Evolutionary conservation across 139 green algal species (phyloP).

Genomic region (Tetradesmus obliquus): DNA sequence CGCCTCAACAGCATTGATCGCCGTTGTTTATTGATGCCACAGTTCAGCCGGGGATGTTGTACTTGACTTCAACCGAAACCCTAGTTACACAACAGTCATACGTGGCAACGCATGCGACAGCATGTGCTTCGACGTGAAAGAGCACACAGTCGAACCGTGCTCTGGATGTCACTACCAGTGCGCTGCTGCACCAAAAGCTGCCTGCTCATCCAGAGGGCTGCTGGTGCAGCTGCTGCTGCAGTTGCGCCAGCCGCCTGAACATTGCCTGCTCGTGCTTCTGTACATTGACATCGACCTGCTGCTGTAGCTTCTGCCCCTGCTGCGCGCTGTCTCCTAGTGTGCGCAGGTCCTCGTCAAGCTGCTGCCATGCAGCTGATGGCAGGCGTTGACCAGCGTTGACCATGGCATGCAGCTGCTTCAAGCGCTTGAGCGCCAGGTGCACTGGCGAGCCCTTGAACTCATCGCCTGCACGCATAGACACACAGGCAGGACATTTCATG

Average conservation of each 20-base stretch:
- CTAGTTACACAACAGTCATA: background rate
- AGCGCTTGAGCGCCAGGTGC: background rate
- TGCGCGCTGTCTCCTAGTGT: background rate
- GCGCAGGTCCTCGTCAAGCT: conserved; percentile 32
- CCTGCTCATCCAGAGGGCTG: background rate
- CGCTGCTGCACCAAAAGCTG: no score
- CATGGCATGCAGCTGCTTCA: conserved; percentile 24
- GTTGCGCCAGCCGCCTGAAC: conserved; percentile 30
- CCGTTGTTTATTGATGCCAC: no score
- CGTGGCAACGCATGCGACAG: background rate
- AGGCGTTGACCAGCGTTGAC: background rate
- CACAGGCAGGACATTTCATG: background rate
- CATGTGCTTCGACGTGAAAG: background rate
- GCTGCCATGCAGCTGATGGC: conserved; percentile 11
- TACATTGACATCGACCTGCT: conserved; percentile 43
- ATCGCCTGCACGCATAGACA: conserved; percentile 5
- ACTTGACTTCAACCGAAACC: background rate
- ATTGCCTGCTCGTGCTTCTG: conserved; percentile 27
- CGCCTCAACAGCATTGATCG: no score
- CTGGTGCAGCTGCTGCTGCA: conserved; percentile 17
- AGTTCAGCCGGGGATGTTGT: background rate
- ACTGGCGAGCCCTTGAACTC: background rate
- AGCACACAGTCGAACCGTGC: no score
- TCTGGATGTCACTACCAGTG: no score
- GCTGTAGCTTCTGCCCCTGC: conserved; percentile 39